Percentiles rank a stretch among this genome's conserved stretches.
These are phyloP conservation scores for Neurospora pannonica DNA, from an alignment of 495 filamentous ascomycete genomes.

Conservation along the genomic window DNA sequence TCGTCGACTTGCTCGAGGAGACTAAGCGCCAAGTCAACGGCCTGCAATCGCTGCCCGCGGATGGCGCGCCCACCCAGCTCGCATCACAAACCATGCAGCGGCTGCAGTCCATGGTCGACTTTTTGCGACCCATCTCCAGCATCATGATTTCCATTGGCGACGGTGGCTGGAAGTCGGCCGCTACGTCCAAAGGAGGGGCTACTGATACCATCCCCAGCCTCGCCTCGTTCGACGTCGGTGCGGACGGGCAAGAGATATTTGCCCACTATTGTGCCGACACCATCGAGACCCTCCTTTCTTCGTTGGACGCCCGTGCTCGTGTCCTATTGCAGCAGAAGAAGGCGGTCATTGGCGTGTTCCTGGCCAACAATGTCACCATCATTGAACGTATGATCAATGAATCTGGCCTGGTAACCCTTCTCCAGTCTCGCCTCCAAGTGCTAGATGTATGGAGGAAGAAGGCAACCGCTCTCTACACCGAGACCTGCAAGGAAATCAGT, in stretches of 20 bases:
- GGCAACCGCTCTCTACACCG: slow-evolving; percentile 68
- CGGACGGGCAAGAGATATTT: slow-evolving; percentile 82
- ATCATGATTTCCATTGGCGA: slow-evolving; percentile 89
- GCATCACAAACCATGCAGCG: slow-evolving; percentile 80
- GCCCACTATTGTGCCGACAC: slow-evolving; percentile 80
- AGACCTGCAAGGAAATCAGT: slow-evolving; percentile 82
- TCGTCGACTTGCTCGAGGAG: slow-evolving; percentile 79
- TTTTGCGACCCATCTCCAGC: slow-evolving; percentile 75
- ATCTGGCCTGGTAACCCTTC: slow-evolving; percentile 66
- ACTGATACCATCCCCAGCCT: slow-evolving; percentile 60
- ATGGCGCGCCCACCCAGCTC: slow-evolving; percentile 69
- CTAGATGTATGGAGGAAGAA: slow-evolving; percentile 84
- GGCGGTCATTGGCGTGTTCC: slow-evolving; percentile 72
- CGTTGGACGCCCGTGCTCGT: slow-evolving; percentile 70
- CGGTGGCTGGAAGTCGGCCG: slow-evolving; percentile 67
- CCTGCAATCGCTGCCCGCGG: slow-evolving; percentile 59
- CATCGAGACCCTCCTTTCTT: slow-evolving; percentile 66
- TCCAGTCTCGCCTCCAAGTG: slow-evolving; percentile 52
- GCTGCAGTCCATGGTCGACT: slow-evolving; percentile 76
- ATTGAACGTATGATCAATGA: slow-evolving; percentile 77
- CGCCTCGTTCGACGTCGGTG: slow-evolving; percentile 74
- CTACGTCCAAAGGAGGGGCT: slow-evolving; percentile 38
- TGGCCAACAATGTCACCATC: slow-evolving; percentile 80
- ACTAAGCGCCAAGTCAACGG: slow-evolving; percentile 57
- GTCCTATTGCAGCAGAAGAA: slow-evolving; percentile 61